These are phyloP conservation scores for Psilocybe sp. DNA, from an alignment of 768 basidiomycete genomes.

Conservation along the genomic window DNA sequence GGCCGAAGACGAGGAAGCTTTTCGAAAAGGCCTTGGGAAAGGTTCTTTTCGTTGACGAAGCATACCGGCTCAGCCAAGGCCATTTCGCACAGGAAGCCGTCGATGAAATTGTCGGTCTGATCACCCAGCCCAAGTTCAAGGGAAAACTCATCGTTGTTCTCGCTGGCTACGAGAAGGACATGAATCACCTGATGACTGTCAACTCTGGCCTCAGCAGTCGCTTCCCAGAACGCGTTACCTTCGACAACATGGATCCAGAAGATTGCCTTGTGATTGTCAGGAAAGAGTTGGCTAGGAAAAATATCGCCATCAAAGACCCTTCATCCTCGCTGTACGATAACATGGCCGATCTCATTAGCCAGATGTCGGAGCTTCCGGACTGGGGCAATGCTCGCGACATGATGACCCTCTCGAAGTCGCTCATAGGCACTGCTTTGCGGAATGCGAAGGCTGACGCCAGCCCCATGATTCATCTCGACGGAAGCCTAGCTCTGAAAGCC, in stretches of 20 bases:
- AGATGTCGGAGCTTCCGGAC: slow-evolving; percentile 42
- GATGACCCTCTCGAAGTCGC: slow-evolving; percentile 46
- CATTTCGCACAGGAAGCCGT: slow-evolving; percentile 69
- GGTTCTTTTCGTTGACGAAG: slow-evolving; percentile 72
- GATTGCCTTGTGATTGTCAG: slow-evolving; percentile 49
- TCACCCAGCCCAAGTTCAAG: slow-evolving; percentile 57
- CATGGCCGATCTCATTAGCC: slow-evolving; percentile 36
- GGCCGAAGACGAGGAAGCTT: slow-evolving; percentile 57
- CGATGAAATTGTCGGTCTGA: slow-evolving; percentile 63
- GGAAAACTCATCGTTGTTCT: slow-evolving; percentile 64
- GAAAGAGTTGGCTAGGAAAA: slow-evolving; percentile 43
- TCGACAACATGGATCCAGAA: slow-evolving; percentile 47
- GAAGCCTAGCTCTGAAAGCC: slow-evolving; percentile 11
- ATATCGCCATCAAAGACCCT: slow-evolving; percentile 35
- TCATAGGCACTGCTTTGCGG: slow-evolving; percentile 38
- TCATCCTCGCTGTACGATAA: slow-evolving; percentile 7
- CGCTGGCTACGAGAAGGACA: slow-evolving; percentile 69
- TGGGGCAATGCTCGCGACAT: slow-evolving; percentile 77
- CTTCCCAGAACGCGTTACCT: slow-evolving; percentile 59
- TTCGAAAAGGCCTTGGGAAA: slow-evolving; percentile 66
- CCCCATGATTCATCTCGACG: slow-evolving; percentile 4
- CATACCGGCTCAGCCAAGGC: slow-evolving; percentile 60
- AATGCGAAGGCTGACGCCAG: slow-evolving; percentile 5
- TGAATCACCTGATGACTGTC: slow-evolving; percentile 54
- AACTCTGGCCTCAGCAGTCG: slow-evolving; percentile 68